Conservation (phyloP, 176 grass and related monocot species). For the bread wheat (Triticum aestivum) region DNA sequence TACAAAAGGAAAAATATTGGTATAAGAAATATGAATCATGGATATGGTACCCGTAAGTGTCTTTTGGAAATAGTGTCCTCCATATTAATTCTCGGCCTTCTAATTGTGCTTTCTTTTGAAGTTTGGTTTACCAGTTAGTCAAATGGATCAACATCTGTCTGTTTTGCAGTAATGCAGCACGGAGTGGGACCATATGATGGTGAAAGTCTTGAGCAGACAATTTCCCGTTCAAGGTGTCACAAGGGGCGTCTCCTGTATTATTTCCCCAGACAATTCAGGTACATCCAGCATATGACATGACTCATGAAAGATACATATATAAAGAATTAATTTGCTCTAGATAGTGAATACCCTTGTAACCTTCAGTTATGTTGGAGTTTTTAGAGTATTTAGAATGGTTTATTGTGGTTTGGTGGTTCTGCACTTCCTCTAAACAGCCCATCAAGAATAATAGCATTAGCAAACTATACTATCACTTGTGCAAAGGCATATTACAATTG, state of each 20-base stretch:
- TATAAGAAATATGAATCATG: background rate
- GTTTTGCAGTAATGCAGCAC: constrained; percentile 40
- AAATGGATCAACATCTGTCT: constrained; percentile 11
- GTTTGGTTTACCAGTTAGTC: background rate
- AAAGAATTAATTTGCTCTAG: constrained; percentile 5
- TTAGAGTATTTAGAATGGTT: background rate
- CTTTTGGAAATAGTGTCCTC: background rate
- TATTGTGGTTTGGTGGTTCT: background rate
- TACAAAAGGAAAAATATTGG: background rate
- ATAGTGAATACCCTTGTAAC: background rate
- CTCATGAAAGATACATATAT: background rate
- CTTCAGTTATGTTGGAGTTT: background rate
- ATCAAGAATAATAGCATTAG: background rate
- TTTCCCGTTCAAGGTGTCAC: constrained; percentile 82
- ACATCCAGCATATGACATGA: background rate
- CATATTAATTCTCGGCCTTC: background rate
- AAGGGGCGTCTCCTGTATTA: constrained; percentile 95
- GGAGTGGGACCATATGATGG: constrained; percentile 39
- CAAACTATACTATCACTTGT: background rate
- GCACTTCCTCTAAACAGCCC: background rate
- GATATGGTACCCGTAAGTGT: background rate
- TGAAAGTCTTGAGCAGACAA: constrained; percentile 69
- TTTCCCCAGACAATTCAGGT: constrained; percentile 76
- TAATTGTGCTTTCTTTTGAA: background rate
- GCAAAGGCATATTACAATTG: constrained; percentile 14